Evolutionary conservation across 768 basidiomycete genomes (phyloP).

Genomic region (Pulveroboletus sp.): DNA sequence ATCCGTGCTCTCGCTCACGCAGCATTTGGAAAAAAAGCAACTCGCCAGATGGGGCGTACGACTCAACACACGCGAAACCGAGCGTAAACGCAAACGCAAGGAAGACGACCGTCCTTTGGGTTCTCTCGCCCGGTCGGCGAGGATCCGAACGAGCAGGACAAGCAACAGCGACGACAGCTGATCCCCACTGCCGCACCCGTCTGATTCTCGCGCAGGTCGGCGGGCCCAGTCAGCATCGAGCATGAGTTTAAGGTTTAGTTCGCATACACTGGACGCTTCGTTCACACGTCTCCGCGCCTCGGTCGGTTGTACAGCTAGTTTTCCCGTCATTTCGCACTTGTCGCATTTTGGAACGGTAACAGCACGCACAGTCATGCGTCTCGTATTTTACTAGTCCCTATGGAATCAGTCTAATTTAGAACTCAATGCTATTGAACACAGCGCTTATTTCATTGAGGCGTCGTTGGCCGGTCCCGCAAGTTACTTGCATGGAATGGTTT

Average conservation of each 20-base stretch:
- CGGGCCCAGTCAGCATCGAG: background rate
- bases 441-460: background rate
- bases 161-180: constrained; percentile 27
- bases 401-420: constrained; percentile 11
- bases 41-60: constrained; percentile 32
- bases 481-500: background rate
- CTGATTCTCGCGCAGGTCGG: background rate
- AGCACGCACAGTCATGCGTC: background rate
- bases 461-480: background rate
- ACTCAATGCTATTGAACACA: background rate
- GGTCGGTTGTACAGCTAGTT: constrained; percentile 16
- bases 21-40: constrained; percentile 20
- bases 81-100: constrained; percentile 34
- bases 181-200: background rate
- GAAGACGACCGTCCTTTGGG: constrained; percentile 7
- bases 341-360: constrained; percentile 4
- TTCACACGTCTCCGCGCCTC: constrained; percentile 2
- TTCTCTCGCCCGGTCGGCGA: constrained; percentile 3
- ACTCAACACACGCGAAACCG: constrained; percentile 35
- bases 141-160: constrained; percentile 4
- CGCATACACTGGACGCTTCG: constrained; percentile 4
- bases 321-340: constrained; percentile 4
- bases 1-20: background rate
- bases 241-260: constrained; percentile 4
- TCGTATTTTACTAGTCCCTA: constrained; percentile 5